Conservation (phyloP, 345 rosid genomes). For the Populus pruinosa region DNA sequence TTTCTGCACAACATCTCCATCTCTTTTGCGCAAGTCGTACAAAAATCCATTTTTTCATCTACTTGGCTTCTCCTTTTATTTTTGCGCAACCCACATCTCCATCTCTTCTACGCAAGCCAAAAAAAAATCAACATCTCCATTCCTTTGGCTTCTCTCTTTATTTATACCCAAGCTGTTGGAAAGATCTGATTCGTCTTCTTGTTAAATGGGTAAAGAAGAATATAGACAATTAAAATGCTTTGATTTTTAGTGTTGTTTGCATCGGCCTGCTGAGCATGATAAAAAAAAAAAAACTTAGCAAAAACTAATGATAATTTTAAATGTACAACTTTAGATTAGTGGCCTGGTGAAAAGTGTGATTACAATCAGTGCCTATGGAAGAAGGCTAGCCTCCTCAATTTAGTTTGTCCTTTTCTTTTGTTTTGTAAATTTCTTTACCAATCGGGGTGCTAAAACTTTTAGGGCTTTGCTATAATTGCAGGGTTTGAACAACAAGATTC, state of each 20-base stretch:
- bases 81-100: too few relatives aligned
- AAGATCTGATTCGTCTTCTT: background rate
- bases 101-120: too few relatives aligned
- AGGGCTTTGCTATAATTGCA: constrained; percentile 8
- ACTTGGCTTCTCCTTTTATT: too few relatives aligned
- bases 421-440: background rate
- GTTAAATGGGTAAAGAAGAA: constrained; percentile 25
- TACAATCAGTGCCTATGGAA: constrained; percentile 62
- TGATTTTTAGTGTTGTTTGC: too few relatives aligned
- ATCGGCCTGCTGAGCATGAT: too few relatives aligned
- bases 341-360: constrained; percentile 53
- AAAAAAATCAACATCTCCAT: too few relatives aligned
- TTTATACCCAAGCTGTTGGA: background rate
- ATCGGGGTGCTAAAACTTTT: too few relatives aligned
- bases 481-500: constrained; percentile 49
- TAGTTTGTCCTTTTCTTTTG: constrained; percentile 25
- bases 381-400: constrained; percentile 41
- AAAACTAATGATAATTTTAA: constrained; percentile 45
- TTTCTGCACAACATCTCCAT: too few relatives aligned
- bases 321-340: constrained; percentile 63
- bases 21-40: too few relatives aligned
- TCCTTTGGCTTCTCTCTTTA: background rate
- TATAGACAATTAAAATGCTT: too few relatives aligned
- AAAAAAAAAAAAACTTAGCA: constrained; percentile 15
- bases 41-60: too few relatives aligned